Base-by-base conservation (phyloP, 73 alveolate species). In the Paramecium biaurelia region DNA sequence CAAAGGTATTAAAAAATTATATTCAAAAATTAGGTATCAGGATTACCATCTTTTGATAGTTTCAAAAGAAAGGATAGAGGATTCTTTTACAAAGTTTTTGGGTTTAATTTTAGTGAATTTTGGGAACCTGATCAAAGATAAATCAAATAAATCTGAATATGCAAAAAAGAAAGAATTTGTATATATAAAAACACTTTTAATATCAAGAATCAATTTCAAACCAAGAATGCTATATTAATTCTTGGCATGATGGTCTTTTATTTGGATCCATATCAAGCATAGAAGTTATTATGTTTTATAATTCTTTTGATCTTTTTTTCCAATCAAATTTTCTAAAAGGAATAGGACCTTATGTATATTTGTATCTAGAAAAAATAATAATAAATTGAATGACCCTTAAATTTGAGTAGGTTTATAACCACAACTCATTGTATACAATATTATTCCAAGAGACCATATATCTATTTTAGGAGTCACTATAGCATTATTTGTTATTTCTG, bases 341-440 rank as follows among this genome's bases (percentile, higher is more conserved):
- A 45, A 93, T 85, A 24, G 95, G 97, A 23, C 96, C 97, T 89
- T 89, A 49, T 24, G 88, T 35, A 89, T 89, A 89, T 57, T 89
- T 89, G 49, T 43, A 79, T 23, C 90, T 79, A 79, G 21, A 43
- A 20, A n/a, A 53, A 4, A 53, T 53, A 53, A 35, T 72, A 12
- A 72, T 72, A 20, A 15, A 35, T 28, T 42, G 20, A 79, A 20
- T 30, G 42, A 89, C 87, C 94, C 89, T 88, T 92, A 35, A 57
- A 94, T 92, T 58, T 94, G 85, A n/a, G 97, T 93, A 26, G 98
- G 98, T 89, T 94, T 95, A 57, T 95, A 95, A 35, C 97, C 98
- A 24, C 93, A 95, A 37, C 95, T 92, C 95, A 95, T 57, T 63
- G 92, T 85, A 63, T 95, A 95, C 7, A 95, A 93, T 23, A 86